These are phyloP conservation scores for Poa pratensis DNA, from an alignment of 176 grass and related monocot genomes.

Conservation along the genomic window DNA sequence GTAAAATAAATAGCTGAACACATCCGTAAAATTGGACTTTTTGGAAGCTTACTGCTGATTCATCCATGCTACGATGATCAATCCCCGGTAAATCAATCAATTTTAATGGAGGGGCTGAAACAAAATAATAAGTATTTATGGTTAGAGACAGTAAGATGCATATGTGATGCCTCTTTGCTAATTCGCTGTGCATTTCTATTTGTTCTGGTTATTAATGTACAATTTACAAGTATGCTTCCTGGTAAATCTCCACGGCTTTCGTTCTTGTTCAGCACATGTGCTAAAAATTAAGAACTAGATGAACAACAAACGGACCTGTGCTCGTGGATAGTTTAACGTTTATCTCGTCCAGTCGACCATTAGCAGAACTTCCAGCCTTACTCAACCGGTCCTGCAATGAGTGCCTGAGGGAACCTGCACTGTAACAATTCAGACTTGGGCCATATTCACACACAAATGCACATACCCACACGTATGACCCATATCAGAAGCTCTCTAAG, in stretches of 20 bases:
- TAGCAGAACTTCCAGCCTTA: constrained; percentile 51
- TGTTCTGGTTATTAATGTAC: not conserved
- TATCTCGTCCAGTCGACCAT: constrained; percentile 63
- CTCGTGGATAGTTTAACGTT: constrained; percentile 72
- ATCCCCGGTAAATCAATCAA: constrained; percentile 83
- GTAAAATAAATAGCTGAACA: constrained; percentile 17
- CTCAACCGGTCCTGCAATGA: constrained; percentile 85
- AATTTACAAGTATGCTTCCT: not conserved
- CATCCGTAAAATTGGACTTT: not conserved
- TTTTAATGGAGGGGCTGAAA: constrained; percentile 79
- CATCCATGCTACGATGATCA: constrained; percentile 78
- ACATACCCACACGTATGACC: not conserved
- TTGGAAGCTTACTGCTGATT: constrained; percentile 59
- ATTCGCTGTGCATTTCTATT: not conserved
- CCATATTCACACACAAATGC: constrained; percentile 1
- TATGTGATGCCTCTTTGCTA: not conserved
- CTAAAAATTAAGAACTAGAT: not conserved
- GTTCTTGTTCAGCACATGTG: too few relatives aligned
- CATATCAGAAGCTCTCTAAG: not conserved
- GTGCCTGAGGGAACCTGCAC: constrained; percentile 81
- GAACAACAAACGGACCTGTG: constrained; percentile 54
- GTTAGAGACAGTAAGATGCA: constrained; percentile 19
- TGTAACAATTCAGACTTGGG: constrained; percentile 5
- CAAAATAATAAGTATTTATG: constrained; percentile 36
- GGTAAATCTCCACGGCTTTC: too few relatives aligned